phyloP scores from a whole-genome alignment of 345 rosid species.

The Syzygium aromaticum region DNA sequence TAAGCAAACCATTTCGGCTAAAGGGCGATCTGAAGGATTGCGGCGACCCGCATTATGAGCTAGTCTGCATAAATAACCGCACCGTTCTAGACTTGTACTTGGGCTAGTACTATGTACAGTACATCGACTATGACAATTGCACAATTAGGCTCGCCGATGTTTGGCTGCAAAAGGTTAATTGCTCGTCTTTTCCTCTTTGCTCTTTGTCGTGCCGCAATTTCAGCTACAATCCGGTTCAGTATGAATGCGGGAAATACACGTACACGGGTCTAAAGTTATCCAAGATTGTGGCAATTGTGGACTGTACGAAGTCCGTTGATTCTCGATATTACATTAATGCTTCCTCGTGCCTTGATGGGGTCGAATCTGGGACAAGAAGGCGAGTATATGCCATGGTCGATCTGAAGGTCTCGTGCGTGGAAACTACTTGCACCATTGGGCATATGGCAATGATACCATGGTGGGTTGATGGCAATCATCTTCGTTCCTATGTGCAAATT shows the following conservation, averaged over 20 bases:
- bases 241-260: not conserved
- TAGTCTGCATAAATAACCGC: not conserved
- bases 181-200: not conserved
- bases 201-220: not conserved
- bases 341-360: not conserved
- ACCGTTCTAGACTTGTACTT: not conserved
- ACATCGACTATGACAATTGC: not conserved
- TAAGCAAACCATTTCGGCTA: no score
- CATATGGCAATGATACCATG: not conserved
- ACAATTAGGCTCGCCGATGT: not conserved
- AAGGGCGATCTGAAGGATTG: not conserved
- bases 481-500: not conserved
- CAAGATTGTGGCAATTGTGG: not conserved
- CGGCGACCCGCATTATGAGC: not conserved
- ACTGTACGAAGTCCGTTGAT: no score
- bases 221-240: not conserved
- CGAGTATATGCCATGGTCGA: not conserved
- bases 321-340: not conserved
- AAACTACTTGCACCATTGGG: not conserved
- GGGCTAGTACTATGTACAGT: not conserved
- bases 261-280: not conserved
- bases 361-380: not conserved
- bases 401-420: not conserved
- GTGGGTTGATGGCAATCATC: not conserved
- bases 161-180: not conserved